Evolutionary conservation across 371 early-diverging fungal genomes (phyloP).

Genomic region (Batrachochytrium dendrobatidis): DNA sequence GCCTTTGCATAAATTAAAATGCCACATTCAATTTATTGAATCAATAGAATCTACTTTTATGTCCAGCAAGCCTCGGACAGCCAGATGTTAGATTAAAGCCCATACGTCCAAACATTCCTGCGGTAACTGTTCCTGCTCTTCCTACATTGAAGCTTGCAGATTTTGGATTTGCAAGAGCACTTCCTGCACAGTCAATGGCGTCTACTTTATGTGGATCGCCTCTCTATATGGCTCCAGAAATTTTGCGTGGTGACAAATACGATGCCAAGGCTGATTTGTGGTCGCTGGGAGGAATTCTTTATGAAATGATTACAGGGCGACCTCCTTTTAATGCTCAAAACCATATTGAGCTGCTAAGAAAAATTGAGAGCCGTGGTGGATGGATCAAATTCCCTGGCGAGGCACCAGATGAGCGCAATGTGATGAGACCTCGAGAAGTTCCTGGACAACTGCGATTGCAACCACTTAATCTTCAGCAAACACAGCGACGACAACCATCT

Average conservation of each 20-base stretch:
- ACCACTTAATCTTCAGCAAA: neutral
- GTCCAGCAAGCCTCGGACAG: neutral
- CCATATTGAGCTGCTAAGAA: constrained; percentile 80
- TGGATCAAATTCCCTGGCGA: constrained; percentile 82
- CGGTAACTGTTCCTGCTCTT: constrained; percentile 28
- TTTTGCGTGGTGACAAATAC: constrained; percentile 46
- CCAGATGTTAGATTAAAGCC: neutral
- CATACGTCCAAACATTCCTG: neutral
- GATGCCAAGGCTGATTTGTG: neutral
- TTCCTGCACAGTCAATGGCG: constrained; percentile 75
- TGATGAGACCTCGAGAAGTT: neutral
- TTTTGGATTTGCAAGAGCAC: constrained; percentile 91
- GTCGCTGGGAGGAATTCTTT: neutral
- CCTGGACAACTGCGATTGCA: neutral
- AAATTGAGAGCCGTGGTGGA: constrained; percentile 77
- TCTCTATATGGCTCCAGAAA: constrained; percentile 33
- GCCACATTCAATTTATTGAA: too few species aligned
- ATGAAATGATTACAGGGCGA: constrained; percentile 2
- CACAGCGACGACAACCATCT: neutral
- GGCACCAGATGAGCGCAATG: constrained; percentile 6
- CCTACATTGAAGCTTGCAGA: constrained; percentile 88
- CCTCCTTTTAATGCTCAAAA: constrained; percentile 76
- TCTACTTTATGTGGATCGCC: constrained; percentile 94
- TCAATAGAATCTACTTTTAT: constrained; percentile 14
- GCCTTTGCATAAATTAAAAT: constrained; percentile 4